Evolutionary conservation across 768 basidiomycete species (phyloP).

Genomic region (Naganishia friedmannii): DNA sequence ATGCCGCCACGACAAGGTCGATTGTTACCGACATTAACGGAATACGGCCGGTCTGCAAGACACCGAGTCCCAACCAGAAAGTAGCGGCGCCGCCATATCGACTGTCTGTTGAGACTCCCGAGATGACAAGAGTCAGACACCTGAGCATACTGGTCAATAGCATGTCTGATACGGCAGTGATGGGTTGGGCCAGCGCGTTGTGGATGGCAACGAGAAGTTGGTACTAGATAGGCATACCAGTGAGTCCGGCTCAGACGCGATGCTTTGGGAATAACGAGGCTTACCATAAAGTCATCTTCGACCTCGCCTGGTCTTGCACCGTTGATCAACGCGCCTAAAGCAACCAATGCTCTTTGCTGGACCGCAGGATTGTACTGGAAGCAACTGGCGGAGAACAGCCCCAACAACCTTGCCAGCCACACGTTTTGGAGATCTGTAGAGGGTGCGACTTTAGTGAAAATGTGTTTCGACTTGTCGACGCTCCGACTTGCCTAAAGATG

Average conservation of each 20-base stretch:
- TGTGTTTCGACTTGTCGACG: neutral
- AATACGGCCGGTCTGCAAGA: conserved; percentile 23
- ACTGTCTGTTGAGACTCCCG: conserved; percentile 23
- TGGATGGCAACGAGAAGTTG: conserved; percentile 28
- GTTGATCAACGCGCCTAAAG: conserved; percentile 16
- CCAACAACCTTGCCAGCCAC: conserved; percentile 22
- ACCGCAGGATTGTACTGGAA: conserved; percentile 30
- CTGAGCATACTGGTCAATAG: conserved; percentile 21
- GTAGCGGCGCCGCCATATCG: conserved; percentile 17
- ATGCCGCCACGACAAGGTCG: conserved; percentile 14
- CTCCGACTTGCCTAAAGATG: conserved; percentile 6
- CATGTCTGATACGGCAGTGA: conserved; percentile 13
- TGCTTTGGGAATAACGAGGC: neutral
- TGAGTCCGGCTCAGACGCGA: neutral
- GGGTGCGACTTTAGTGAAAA: neutral
- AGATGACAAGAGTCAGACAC: conserved; percentile 21
- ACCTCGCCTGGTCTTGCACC: conserved; percentile 21
- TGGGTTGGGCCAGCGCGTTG: conserved; percentile 22
- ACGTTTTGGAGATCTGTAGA: conserved; percentile 21
- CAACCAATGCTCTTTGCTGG: conserved; percentile 27
- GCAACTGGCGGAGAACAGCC: conserved; percentile 24
- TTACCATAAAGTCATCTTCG: conserved; percentile 28
- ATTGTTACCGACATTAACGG: conserved; percentile 9
- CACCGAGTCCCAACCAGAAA: conserved; percentile 24
- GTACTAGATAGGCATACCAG: neutral